Conservation (phyloP, 192 early-diverging fungal species). For the Gorgonomyces haynaldii region DNA sequence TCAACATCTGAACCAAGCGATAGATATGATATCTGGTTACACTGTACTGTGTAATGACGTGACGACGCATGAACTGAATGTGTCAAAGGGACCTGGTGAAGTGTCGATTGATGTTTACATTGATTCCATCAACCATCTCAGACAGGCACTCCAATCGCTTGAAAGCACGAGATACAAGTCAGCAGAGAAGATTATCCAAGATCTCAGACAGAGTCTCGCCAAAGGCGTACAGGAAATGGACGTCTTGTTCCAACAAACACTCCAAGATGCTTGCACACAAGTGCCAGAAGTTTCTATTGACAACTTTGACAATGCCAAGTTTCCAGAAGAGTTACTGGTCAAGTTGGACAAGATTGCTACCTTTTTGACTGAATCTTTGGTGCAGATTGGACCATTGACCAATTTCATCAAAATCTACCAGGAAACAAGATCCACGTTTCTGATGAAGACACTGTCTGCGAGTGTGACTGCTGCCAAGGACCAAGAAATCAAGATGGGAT, state of each 20-base stretch:
- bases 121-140: conserved; percentile 43
- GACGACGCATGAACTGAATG: conserved; percentile 2
- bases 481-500: conserved; percentile 32
- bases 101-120: conserved; percentile 46
- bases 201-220: conserved; percentile 17
- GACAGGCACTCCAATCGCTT: conserved; percentile 26
- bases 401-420: conserved; percentile 41
- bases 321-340: conserved; percentile 8
- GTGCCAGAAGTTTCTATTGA: conserved; percentile 3
- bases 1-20: conserved; percentile 1
- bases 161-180: conserved; percentile 26
- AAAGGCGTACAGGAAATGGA: conserved; percentile 47
- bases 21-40: neutral
- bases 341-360: conserved; percentile 15
- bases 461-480: conserved; percentile 36
- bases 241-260: conserved; percentile 39
- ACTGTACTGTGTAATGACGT: neutral
- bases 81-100: conserved; percentile 35
- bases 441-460: conserved; percentile 42
- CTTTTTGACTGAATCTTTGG: conserved; percentile 24
- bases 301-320: conserved; percentile 14
- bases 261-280: conserved; percentile 27
- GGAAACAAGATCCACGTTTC: conserved; percentile 54
- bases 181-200: conserved; percentile 13
- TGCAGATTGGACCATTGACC: conserved; percentile 20